Percentiles rank a stretch among this genome's conserved stretches.
Conservation (phyloP, 169 alveolate species). For the Plasmodium knowlesi region DNA sequence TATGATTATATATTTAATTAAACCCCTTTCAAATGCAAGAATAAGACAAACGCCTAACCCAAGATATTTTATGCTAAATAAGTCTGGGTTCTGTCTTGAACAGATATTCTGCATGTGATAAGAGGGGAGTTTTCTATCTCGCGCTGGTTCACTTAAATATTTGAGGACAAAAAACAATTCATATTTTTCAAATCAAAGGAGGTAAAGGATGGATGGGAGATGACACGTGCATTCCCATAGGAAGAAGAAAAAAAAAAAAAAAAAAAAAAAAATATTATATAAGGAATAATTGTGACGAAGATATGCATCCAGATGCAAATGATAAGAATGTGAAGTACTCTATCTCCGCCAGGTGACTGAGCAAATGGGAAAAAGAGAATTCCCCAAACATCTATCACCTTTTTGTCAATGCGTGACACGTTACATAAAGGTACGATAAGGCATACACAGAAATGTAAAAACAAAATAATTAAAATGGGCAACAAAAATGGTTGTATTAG, state of each 20-base stretch:
- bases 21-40: neutral
- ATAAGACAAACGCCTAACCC: neutral
- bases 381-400: neutral
- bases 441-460: neutral
- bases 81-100: neutral
- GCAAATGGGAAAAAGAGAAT: neutral
- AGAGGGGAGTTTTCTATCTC: neutral
- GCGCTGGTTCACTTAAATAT: neutral
- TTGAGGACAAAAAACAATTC: neutral
- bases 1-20: neutral
- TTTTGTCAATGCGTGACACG: neutral
- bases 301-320: neutral
- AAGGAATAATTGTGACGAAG: neutral
- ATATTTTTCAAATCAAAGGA: neutral
- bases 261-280: neutral
- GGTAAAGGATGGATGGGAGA: neutral
- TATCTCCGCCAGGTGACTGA: neutral
- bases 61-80: neutral
- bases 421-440: neutral
- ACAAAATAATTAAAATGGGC: neutral
- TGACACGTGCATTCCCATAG: neutral
- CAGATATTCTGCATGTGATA: neutral
- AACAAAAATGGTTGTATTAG: neutral
- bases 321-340: neutral
- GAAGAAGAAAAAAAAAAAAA: neutral